These are phyloP conservation scores for Eleusine indica DNA, from an alignment of 176 grass and related monocot genomes.

Conservation along the genomic window DNA sequence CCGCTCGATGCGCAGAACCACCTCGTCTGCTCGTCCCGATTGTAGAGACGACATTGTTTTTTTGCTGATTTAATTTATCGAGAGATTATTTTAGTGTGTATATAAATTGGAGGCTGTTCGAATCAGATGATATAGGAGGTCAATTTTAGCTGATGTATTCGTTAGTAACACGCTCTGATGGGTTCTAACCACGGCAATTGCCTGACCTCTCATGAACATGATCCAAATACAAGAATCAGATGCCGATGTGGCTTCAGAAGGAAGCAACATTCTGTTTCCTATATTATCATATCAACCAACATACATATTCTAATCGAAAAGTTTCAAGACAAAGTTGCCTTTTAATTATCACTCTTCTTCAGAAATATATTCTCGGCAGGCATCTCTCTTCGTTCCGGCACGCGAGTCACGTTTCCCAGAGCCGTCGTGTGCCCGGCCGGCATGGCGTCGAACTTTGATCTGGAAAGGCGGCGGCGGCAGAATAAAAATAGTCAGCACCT, in stretches of 20 bases:
- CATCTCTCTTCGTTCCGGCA: neutral
- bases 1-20: conserved; percentile 53
- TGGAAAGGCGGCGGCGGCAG: neutral
- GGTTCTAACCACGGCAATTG: neutral
- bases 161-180: neutral
- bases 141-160: neutral
- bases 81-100: neutral
- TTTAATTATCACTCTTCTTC: neutral
- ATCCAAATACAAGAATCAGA: neutral
- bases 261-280: neutral
- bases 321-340: neutral
- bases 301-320: neutral
- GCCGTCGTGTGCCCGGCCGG: too few relatives aligned
- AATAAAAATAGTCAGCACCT: neutral
- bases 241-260: neutral
- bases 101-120: neutral
- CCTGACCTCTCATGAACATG: neutral
- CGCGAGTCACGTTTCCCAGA: neutral
- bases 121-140: neutral
- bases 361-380: neutral
- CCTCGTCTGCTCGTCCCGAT: conserved; percentile 28
- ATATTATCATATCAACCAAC: neutral
- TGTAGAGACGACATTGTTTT: neutral
- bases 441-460: neutral
- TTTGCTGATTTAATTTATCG: neutral